Evolutionary conservation across 331 rosid species (phyloP).

Genomic region (Arachis monticola): DNA sequence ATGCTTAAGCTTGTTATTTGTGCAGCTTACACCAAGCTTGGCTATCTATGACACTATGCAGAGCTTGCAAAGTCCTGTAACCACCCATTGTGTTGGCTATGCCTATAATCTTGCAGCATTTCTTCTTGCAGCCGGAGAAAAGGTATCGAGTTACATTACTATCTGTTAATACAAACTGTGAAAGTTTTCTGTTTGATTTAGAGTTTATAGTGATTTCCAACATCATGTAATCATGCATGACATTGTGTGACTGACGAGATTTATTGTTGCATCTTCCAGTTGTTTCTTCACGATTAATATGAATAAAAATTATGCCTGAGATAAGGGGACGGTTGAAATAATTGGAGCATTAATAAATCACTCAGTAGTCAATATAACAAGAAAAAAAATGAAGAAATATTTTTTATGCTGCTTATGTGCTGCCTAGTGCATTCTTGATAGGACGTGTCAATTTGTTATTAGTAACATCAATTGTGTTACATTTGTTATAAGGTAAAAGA

Average conservation of each 20-base stretch:
- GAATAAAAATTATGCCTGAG: slow-evolving; percentile 15
- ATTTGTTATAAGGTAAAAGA: slow-evolving; percentile 5
- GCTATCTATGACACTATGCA: slow-evolving; percentile 93
- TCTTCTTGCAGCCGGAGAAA: slow-evolving; percentile 91
- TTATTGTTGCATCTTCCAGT: slow-evolving; percentile 6
- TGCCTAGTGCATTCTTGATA: neutral
- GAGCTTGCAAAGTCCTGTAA: slow-evolving; percentile 82
- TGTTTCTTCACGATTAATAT: slow-evolving; percentile 26
- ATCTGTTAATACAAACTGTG: slow-evolving; percentile 26
- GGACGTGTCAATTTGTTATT: neutral
- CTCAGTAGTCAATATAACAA: neutral
- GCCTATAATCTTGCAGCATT: slow-evolving; percentile 82
- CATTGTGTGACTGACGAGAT: slow-evolving; percentile 21
- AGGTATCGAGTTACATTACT: slow-evolving; percentile 52
- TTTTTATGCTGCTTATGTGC: slow-evolving; percentile 23
- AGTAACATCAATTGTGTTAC: neutral
- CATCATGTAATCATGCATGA: slow-evolving; percentile 21
- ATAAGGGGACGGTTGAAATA: slow-evolving; percentile 14
- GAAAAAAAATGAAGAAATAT: slow-evolving; percentile 1
- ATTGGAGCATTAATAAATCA: slow-evolving; percentile 14
- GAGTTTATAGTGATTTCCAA: slow-evolving; percentile 24
- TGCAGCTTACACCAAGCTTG: slow-evolving; percentile 94
- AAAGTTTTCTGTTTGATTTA: neutral
- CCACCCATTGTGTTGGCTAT: slow-evolving; percentile 84
- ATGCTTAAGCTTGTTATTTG: slow-evolving; percentile 40